Conservation (phyloP, 495 filamentous ascomycete species). For the Penicillium tannophilum region DNA sequence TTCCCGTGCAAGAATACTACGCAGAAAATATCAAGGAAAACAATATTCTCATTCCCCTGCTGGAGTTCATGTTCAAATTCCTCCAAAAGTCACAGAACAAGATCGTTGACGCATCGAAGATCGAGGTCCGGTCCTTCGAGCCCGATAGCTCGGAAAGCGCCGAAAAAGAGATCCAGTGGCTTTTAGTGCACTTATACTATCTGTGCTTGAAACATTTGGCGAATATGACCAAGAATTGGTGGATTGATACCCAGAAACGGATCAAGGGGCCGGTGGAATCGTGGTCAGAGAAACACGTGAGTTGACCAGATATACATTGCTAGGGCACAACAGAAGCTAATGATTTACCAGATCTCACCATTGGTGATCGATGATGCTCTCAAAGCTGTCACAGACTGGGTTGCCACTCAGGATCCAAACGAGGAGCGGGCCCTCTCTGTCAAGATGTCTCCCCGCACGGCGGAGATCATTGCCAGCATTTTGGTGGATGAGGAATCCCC, state of each 20-base stretch:
- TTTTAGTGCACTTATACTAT: conserved; percentile 86
- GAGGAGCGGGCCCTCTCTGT: conserved; percentile 72
- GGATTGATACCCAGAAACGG: conserved; percentile 72
- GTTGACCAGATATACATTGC: conserved; percentile 10
- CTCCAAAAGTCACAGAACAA: conserved; percentile 71
- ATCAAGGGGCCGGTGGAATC: conserved; percentile 71
- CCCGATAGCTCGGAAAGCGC: conserved; percentile 57
- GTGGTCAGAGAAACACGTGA: conserved; percentile 78
- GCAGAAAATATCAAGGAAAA: conserved; percentile 72
- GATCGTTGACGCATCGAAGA: conserved; percentile 65
- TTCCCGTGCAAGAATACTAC: conserved; percentile 80
- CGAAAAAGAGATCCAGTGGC: conserved; percentile 74
- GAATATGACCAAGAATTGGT: conserved; percentile 83
- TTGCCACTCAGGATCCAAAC: conserved; percentile 49
- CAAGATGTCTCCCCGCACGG: conserved; percentile 66
- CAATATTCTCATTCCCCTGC: conserved; percentile 64
- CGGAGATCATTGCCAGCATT: conserved; percentile 80
- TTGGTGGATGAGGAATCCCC: conserved; percentile 84
- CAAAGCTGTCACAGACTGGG: conserved; percentile 73
- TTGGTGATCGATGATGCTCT: conserved; percentile 73
- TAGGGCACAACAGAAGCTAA: conserved; percentile 8
- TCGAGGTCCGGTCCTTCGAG: conserved; percentile 71
- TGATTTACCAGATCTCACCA: conserved; percentile 64
- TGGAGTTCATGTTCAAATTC: conserved; percentile 80
- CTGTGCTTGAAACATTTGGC: conserved; percentile 73